phyloP scores from a whole-genome alignment of 768 basidiomycete species.

The Naganishia friedmannii region DNA sequence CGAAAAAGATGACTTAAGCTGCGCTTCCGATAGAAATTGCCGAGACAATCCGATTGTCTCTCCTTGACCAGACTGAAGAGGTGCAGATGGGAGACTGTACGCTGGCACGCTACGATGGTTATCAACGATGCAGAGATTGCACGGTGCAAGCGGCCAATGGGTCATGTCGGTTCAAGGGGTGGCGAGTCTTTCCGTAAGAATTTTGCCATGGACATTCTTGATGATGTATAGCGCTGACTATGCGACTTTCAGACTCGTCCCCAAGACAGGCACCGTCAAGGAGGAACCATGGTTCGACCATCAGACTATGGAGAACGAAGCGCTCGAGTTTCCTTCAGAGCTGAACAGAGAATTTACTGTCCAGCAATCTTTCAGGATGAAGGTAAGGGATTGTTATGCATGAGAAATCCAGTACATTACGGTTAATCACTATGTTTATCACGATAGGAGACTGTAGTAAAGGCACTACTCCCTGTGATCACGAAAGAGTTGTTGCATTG shows the following conservation, averaged over 20 bases:
- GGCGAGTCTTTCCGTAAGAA: conserved; percentile 20
- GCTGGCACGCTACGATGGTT: background rate
- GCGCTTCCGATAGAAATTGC: background rate
- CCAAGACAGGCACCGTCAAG: conserved; percentile 37
- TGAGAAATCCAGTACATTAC: background rate
- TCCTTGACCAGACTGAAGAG: background rate
- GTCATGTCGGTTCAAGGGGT: conserved; percentile 13
- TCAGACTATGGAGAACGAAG: conserved; percentile 34
- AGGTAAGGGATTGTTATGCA: conserved; percentile 36
- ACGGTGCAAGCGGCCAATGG: background rate
- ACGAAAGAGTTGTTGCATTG: conserved; percentile 52
- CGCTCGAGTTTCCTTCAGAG: conserved; percentile 36
- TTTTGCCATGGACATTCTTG: too few relatives aligned
- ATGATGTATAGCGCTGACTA: background rate
- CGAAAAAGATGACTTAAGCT: too few relatives aligned
- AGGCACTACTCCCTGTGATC: conserved; percentile 43
- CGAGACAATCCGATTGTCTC: background rate
- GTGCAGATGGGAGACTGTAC: conserved; percentile 4
- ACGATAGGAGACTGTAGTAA: conserved; percentile 37
- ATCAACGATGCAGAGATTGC: conserved; percentile 2
- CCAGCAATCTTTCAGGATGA: conserved; percentile 36
- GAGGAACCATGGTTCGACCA: conserved; percentile 41
- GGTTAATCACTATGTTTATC: background rate
- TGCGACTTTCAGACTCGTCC: conserved; percentile 31
- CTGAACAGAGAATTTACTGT: conserved; percentile 38